phyloP scores from a whole-genome alignment of 2,329 filamentous ascomycete species.

The Diaporthe citriasiana region DNA sequence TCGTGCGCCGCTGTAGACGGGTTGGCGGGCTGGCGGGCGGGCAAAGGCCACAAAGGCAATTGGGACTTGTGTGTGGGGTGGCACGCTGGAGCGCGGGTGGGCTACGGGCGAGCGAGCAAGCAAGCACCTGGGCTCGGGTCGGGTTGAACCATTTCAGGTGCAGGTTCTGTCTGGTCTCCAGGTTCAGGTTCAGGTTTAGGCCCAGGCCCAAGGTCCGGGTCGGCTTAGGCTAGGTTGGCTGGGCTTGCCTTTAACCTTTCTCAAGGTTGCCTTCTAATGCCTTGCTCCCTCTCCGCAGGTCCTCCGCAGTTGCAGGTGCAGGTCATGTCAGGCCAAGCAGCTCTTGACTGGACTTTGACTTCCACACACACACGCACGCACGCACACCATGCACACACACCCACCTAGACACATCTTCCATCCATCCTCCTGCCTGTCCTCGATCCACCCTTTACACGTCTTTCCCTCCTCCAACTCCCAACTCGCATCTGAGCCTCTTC shows the following conservation, averaged over 20 bases:
- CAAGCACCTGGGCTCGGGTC: slow-evolving; percentile 19
- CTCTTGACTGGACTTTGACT: slow-evolving; percentile 30
- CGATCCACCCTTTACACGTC: slow-evolving; percentile 31
- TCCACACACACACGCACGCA: slow-evolving; percentile 14
- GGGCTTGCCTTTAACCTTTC: slow-evolving; percentile 22
- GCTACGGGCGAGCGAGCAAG: slow-evolving; percentile 2
- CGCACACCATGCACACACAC: slow-evolving; percentile 12
- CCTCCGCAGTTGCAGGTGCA: slow-evolving; percentile 26
- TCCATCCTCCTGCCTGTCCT: slow-evolving; percentile 35
- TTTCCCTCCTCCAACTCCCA: slow-evolving; percentile 28
- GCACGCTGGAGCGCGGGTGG: background rate
- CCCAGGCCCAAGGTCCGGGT: slow-evolving; percentile 12
- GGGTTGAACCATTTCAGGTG: background rate
- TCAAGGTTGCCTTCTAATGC: slow-evolving; percentile 33
- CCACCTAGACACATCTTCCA: slow-evolving; percentile 22
- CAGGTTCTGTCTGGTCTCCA: background rate
- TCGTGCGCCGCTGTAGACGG: slow-evolving; percentile 17
- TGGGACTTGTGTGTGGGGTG: background rate
- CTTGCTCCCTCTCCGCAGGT: slow-evolving; percentile 22
- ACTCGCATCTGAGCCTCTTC: slow-evolving; percentile 20
- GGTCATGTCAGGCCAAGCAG: slow-evolving; percentile 24
- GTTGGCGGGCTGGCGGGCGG: background rate
- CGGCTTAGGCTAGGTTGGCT: slow-evolving; percentile 10
- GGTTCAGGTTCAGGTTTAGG: slow-evolving; percentile 10
- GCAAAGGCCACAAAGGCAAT: background rate